Evolutionary conservation across 2,329 filamentous ascomycete genomes (phyloP).

Genomic region (Alternaria incomplexa): DNA sequence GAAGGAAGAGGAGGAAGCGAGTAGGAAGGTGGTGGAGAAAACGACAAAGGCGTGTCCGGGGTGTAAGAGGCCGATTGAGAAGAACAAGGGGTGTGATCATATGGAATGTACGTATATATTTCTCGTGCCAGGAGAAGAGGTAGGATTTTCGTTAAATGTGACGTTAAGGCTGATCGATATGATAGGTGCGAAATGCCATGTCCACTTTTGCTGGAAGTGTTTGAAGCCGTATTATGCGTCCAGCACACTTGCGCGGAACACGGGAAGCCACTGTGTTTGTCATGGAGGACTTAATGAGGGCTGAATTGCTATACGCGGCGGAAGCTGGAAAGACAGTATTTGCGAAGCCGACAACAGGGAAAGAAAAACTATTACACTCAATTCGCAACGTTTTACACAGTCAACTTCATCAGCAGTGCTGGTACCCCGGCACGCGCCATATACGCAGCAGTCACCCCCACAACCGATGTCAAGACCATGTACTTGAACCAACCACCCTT

Average conservation of each 20-base stretch:
- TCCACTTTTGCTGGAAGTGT: slow-evolving; percentile 52
- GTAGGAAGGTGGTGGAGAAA: slow-evolving; percentile 33
- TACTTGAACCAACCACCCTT: neutral
- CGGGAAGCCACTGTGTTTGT: neutral
- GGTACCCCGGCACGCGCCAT: neutral
- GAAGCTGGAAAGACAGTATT: neutral
- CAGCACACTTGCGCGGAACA: neutral
- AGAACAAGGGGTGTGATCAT: slow-evolving; percentile 52
- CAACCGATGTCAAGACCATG: neutral
- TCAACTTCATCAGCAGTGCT: neutral
- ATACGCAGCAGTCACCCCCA: neutral
- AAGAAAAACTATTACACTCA: neutral
- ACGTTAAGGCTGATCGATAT: neutral
- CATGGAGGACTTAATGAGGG: neutral
- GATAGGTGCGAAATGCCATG: slow-evolving; percentile 44
- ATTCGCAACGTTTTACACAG: neutral
- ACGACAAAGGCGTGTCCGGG: slow-evolving; percentile 49
- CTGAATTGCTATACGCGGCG: neutral
- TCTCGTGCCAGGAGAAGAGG: neutral
- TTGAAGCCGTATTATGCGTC: slow-evolving; percentile 29
- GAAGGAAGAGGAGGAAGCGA: slow-evolving; percentile 38
- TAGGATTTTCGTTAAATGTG: too few species aligned
- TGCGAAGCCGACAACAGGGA: neutral
- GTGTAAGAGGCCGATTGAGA: slow-evolving; percentile 50
- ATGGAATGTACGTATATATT: slow-evolving; percentile 40